Percentiles rank a stretch among this genome's conserved stretches.
phyloP scores from a whole-genome alignment of 768 basidiomycete species.

The Agaricus subrufescens region DNA sequence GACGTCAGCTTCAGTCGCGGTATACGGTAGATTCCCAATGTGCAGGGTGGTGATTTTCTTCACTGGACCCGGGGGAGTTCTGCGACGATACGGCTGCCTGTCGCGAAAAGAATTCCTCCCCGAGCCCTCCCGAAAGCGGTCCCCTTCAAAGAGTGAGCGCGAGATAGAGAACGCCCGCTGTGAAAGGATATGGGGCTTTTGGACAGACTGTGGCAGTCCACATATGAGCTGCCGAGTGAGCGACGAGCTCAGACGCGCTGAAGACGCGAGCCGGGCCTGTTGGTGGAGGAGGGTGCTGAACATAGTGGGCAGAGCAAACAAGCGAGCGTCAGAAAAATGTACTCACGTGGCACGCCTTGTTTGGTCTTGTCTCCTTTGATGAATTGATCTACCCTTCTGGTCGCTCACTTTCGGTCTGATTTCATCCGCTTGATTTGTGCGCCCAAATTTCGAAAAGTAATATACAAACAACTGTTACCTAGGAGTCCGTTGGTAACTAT shows the following conservation, averaged over 20 bases:
- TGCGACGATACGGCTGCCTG: no score
- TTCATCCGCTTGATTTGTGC: no score
- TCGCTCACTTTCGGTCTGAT: no score
- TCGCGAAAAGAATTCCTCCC: no score
- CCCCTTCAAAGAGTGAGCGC: background rate
- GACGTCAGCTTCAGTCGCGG: constrained; percentile 34
- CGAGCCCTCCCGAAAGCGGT: background rate
- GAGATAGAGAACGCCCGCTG: constrained; percentile 21
- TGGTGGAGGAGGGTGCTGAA: constrained; percentile 31
- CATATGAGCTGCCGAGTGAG: constrained; percentile 3
- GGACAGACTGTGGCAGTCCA: background rate
- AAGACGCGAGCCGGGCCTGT: constrained; percentile 29
- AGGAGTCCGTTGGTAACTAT: no score
- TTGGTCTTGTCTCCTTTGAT: no score
- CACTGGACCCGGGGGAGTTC: no score
- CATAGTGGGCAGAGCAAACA: constrained; percentile 20
- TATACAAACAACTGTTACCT: no score
- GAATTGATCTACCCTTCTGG: no score
- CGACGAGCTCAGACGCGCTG: constrained; percentile 17
- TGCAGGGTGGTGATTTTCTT: constrained; percentile 31
- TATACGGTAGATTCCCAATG: constrained; percentile 53
- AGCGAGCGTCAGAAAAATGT: background rate
- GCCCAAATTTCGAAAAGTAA: no score
- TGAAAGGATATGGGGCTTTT: background rate
- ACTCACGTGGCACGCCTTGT: background rate